Conservation (phyloP, 345 rosid genomes). For the Clausena lansium region DNA sequence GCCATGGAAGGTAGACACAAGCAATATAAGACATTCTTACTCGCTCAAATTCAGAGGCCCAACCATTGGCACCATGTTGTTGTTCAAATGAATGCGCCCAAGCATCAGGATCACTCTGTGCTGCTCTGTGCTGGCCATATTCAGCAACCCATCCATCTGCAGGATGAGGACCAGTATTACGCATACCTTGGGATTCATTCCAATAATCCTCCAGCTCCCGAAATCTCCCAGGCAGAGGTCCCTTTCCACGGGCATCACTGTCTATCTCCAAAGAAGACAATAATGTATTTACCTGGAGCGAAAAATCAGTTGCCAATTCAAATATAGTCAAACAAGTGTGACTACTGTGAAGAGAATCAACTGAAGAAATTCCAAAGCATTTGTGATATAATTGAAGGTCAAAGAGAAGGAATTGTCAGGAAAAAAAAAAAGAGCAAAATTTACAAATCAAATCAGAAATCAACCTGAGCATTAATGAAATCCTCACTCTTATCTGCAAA, state of each 20-base stretch:
- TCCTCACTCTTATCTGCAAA: constrained; percentile 90
- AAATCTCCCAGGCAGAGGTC: constrained; percentile 73
- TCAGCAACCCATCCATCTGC: constrained; percentile 80
- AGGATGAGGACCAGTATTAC: constrained; percentile 55
- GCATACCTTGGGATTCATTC: constrained; percentile 91
- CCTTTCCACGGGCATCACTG: constrained; percentile 57
- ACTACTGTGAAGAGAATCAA: not conserved
- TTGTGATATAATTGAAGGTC: not conserved
- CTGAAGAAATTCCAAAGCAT: not conserved
- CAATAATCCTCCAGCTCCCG: constrained; percentile 89
- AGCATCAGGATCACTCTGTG: constrained; percentile 58
- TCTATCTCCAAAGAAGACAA: constrained; percentile 92
- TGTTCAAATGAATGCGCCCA: constrained; percentile 93
- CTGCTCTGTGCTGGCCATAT: constrained; percentile 57
- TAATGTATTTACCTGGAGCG: constrained; percentile 75
- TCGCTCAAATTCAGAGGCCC: constrained; percentile 98
- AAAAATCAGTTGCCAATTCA: constrained; percentile 4
- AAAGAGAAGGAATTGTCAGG: not conserved
- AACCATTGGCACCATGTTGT: constrained; percentile 86
- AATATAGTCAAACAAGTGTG: not conserved
- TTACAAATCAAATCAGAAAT: not conserved
- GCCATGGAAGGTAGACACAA: not conserved
- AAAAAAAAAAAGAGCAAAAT: not conserved
- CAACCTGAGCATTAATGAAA: constrained; percentile 89
- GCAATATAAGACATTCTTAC: constrained; percentile 31